phyloP scores from a whole-genome alignment of 345 rosid species.

The Sisymbrium irio region DNA sequence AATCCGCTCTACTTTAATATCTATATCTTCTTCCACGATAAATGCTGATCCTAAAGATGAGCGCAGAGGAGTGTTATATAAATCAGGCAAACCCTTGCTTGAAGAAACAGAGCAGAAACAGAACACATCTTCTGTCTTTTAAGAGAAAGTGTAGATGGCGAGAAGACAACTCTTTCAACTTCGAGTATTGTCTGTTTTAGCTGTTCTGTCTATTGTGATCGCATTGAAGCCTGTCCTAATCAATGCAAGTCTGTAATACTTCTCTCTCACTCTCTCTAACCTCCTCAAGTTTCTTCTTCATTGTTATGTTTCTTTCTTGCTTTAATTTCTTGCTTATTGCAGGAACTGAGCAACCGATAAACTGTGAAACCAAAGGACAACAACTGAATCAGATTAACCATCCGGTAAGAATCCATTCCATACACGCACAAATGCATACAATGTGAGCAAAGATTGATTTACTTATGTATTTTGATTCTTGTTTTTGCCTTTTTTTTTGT shows the following conservation, averaged over 20 bases:
- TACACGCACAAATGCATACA: background rate
- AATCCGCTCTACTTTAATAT: conserved; percentile 15
- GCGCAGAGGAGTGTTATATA: background rate
- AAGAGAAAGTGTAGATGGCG: conserved; percentile 11
- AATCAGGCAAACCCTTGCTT: background rate
- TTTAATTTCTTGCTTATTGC: background rate
- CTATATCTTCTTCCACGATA: conserved; percentile 31
- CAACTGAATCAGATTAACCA: background rate
- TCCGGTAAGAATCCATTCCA: conserved; percentile 18
- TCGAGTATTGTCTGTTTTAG: conserved; percentile 12
- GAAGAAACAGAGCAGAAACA: conserved; percentile 8
- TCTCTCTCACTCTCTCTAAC: background rate
- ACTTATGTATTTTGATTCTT: conserved; percentile 1
- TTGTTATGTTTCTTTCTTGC: conserved; percentile 8
- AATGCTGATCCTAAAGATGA: background rate
- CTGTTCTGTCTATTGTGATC: conserved; percentile 14
- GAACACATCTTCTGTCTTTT: conserved; percentile 1
- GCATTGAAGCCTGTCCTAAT: conserved; percentile 9
- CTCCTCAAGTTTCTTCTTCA: conserved; percentile 4
- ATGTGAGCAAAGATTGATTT: background rate
- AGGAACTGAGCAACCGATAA: conserved; percentile 5
- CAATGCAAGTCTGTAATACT: conserved; percentile 26
- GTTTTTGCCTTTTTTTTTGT: background rate
- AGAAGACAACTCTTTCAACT: conserved; percentile 19
- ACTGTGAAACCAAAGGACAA: conserved; percentile 1